Base-by-base conservation (phyloP, 2,329 filamentous ascomycete genomes). In the Verticillium dahliae region DNA sequence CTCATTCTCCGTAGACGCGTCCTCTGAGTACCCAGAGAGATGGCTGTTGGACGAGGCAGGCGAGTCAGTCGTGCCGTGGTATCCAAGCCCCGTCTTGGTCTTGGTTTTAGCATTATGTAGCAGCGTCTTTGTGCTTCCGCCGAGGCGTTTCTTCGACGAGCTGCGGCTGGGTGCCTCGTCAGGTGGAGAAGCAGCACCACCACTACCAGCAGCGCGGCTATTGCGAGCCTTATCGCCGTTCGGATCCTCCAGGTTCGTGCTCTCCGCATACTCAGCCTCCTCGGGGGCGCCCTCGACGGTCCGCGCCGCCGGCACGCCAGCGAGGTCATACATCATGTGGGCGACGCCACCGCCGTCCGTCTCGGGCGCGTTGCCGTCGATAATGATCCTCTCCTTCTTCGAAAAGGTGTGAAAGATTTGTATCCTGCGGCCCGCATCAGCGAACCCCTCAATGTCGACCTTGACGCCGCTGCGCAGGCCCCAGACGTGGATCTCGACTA, bases 401-500 rank as follows among this genome's bases (percentile, higher is more conserved):
- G 78, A 81, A 70, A 98, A 98, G 0, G 89, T 89, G 72, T 98
- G 93, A 60, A 95, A 89, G 10, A 85, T 81, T 70, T 91, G 88
- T 67, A 98, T 97, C 68, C 85, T 87, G 76, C 91, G 93, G 6
- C 95, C 94, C 67, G 95, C 90, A n/a, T 98, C 90, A 1, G 87
- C 86, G 65, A 88, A 98, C 0, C 92, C 92, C 71, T 96, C 90
- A 0, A 98, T 83, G 0, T 88, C 85, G 37, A 98, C 84, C 74
- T 95, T 96, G 64, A 98, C 93, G 0, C 94, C 93, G 67, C 93
- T 88, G 56, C 91, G 81, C 58, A 98, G 73, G 0, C 93, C 95
- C 91, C 92, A 97, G 13, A 93, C 85, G 70, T 97, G 93, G 0
- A 99, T 81, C 73, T 98, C 94, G 11, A 93, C 73, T 50, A 98